These are phyloP conservation scores for Clarireedia homoeocarpa DNA, from an alignment of 2,329 filamentous ascomycete species.

Conservation along the genomic window DNA sequence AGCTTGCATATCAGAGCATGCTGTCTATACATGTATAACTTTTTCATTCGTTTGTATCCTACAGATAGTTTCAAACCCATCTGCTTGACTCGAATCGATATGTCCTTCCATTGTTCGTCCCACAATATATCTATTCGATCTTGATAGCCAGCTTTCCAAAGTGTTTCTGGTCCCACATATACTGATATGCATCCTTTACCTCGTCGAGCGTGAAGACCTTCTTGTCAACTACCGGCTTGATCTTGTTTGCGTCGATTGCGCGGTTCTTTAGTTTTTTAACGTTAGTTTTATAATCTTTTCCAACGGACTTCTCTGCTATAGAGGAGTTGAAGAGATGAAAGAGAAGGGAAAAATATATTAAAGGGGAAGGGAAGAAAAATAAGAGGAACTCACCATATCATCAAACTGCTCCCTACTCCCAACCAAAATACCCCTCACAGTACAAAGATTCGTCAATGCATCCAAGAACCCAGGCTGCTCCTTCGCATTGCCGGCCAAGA, in stretches of 20 bases:
- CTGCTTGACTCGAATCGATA: too few species aligned
- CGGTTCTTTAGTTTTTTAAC: constrained; percentile 21
- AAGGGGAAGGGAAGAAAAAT: background rate
- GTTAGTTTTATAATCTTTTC: too few species aligned
- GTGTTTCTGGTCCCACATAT: constrained; percentile 40
- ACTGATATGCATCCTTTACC: constrained; percentile 38
- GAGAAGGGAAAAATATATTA: background rate
- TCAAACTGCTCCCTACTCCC: constrained; percentile 42
- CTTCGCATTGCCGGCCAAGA: constrained; percentile 26
- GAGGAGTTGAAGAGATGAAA: background rate
- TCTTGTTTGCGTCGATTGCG: constrained; percentile 40
- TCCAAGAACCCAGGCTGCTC: constrained; percentile 28
- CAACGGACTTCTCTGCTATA: too few species aligned
- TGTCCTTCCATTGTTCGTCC: too few species aligned
- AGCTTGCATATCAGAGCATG: too few species aligned
- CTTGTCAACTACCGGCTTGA: constrained; percentile 40
- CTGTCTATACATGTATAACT: too few species aligned
- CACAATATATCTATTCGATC: background rate
- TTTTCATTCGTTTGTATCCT: too few species aligned
- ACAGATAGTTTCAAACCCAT: too few species aligned
- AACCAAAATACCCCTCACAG: constrained; percentile 38
- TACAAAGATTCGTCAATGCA: constrained; percentile 31
- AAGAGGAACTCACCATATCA: constrained; percentile 33
- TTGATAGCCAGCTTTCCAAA: constrained; percentile 10
- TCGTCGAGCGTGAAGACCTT: constrained; percentile 39